A percentile compares a stretch with the other conserved stretches of the same genome.
Evolutionary conservation across 169 alveolate species (phyloP).

Genomic region (Perkinsus chesapeaki): DNA sequence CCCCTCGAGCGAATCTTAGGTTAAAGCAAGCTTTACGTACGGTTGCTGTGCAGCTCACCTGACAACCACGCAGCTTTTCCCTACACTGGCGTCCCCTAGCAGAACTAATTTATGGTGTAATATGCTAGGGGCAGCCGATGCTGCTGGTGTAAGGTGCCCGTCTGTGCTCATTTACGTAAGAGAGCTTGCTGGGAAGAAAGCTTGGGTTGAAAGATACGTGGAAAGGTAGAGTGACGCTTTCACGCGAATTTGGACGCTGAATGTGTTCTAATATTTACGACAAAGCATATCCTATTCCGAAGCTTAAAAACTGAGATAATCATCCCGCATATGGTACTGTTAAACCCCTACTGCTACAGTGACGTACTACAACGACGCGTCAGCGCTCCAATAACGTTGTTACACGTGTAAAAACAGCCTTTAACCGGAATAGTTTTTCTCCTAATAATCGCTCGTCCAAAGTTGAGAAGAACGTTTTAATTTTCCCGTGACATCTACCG

Average conservation of each 20-base stretch:
- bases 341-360: no score
- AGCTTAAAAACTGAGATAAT: no score
- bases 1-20: slow-evolving; percentile 54
- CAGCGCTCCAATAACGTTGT: no score
- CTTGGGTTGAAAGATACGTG: no score
- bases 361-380: no score
- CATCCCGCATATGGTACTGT: no score
- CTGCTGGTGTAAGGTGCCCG: neutral
- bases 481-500: neutral
- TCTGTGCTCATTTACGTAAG: neutral
- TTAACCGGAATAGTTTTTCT: neutral
- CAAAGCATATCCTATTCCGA: no score
- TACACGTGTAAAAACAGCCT: neutral
- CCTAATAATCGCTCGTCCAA: neutral
- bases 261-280: no score
- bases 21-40: neutral
- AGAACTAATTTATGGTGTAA: slow-evolving; percentile 66
- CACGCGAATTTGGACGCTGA: no score
- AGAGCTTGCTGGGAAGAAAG: no score
- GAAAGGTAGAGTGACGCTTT: no score
- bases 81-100: slow-evolving; percentile 79
- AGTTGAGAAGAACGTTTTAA: neutral
- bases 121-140: neutral
- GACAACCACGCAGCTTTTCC: slow-evolving; percentile 67
- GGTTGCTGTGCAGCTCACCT: neutral